Percentiles rank a stretch among this genome's conserved stretches.
Evolutionary conservation across 768 basidiomycete species (phyloP).

Genomic region (Tulasnella calospora): DNA sequence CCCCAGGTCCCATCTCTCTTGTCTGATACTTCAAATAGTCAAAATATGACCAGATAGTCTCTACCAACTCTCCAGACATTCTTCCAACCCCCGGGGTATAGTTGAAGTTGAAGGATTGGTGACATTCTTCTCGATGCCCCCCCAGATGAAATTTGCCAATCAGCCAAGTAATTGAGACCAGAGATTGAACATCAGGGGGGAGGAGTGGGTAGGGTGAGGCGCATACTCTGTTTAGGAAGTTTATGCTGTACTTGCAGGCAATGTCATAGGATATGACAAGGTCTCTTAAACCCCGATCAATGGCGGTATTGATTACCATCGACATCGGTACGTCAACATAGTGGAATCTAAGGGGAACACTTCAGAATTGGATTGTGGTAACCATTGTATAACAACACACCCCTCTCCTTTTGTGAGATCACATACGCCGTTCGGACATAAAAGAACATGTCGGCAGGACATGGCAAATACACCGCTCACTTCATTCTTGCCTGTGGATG

Average conservation of each 20-base stretch:
- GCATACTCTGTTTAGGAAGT: neutral
- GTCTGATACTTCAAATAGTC: slow-evolving; percentile 1
- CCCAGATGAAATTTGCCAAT: neutral
- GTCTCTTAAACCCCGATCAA: neutral
- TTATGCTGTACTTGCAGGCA: neutral
- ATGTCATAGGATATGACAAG: neutral
- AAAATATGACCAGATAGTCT: slow-evolving; percentile 5
- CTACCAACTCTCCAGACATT: slow-evolving; percentile 7
- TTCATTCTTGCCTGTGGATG: neutral
- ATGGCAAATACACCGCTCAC: neutral
- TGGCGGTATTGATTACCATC: neutral
- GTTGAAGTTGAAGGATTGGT: neutral
- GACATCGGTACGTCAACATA: neutral
- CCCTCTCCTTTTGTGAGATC: neutral
- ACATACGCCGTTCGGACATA: neutral
- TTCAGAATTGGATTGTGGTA: no score
- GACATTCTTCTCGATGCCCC: neutral
- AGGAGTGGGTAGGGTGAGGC: neutral
- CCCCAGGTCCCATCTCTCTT: neutral
- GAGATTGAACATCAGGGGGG: neutral
- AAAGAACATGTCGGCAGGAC: neutral
- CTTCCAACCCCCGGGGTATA: neutral
- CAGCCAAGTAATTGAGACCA: neutral
- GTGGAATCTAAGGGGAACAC: neutral
- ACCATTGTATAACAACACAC: no score